These are phyloP conservation scores for Drechslerella stenobrocha DNA, from an alignment of 2,329 filamentous ascomycete genomes.

Conservation along the genomic window DNA sequence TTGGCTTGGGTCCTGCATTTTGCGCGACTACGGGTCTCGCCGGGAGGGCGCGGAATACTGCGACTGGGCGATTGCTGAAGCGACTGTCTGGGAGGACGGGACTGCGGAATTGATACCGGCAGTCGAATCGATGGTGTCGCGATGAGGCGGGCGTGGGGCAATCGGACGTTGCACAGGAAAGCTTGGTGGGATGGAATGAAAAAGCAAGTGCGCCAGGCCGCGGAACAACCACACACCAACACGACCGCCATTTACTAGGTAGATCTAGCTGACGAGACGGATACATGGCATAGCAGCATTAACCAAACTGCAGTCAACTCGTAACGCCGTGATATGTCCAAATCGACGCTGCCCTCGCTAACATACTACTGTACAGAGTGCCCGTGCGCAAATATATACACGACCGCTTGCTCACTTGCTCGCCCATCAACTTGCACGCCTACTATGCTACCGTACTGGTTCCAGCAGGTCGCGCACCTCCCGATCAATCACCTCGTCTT, in stretches of 20 bases:
- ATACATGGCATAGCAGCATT: too few species aligned
- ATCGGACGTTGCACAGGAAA: conserved; percentile 51
- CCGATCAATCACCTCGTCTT: conserved; percentile 27
- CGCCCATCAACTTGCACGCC: neutral
- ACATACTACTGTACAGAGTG: neutral
- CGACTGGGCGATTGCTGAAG: neutral
- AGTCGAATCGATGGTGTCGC: conserved; percentile 39
- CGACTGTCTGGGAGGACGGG: neutral
- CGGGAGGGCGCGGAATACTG: neutral
- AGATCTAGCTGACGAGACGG: too few species aligned
- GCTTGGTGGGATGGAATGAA: conserved; percentile 36
- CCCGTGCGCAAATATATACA: conserved; percentile 2
- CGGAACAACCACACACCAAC: too few species aligned
- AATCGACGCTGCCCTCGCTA: conserved; percentile 14
- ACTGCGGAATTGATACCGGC: neutral
- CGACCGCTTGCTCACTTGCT: neutral
- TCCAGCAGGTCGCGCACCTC: conserved; percentile 1
- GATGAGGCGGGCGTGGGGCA: conserved; percentile 55
- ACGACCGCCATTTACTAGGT: too few species aligned
- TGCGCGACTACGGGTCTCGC: conserved; percentile 11
- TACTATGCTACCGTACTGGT: neutral
- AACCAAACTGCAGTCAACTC: too few species aligned
- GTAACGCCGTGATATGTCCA: too few species aligned
- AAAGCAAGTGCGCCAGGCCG: conserved; percentile 42
- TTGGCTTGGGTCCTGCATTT: conserved; percentile 56